A percentile compares a stretch with the other conserved stretches of the same genome.
Evolutionary conservation across 805 yeast genomes (phyloP).

Genomic region (Myxozyma mucilagina): DNA sequence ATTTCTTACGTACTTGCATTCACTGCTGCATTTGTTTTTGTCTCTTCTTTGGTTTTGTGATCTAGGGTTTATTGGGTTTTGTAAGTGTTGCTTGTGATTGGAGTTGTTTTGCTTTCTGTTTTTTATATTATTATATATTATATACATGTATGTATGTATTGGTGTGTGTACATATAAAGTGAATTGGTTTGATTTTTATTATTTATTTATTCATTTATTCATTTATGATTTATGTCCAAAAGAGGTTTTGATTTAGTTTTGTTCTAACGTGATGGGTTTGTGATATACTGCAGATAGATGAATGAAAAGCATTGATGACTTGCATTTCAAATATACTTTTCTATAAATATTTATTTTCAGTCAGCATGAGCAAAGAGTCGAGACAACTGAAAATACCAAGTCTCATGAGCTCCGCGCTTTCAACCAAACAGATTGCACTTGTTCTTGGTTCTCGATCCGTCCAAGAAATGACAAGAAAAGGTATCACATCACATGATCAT

Average conservation of each 20-base stretch:
- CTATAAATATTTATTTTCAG: background rate
- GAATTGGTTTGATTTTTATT: background rate
- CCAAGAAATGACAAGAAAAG: no score
- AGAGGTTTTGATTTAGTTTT: background rate
- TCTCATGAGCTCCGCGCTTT: no score
- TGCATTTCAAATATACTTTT: background rate
- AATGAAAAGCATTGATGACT: background rate
- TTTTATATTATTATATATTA: background rate
- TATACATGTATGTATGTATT: background rate
- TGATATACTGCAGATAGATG: background rate
- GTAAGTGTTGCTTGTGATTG: background rate
- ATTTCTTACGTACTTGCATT: background rate
- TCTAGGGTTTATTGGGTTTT: background rate
- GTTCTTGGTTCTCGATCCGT: no score
- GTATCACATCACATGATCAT: no score
- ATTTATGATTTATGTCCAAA: background rate
- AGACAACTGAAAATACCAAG: no score
- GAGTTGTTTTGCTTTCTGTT: background rate
- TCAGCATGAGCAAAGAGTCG: no score
- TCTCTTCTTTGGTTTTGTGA: background rate
- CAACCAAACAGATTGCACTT: no score
- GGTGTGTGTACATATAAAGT: background rate
- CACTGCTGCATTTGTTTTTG: background rate
- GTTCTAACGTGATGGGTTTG: background rate
- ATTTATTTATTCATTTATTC: background rate